Base-by-base conservation (phyloP, 2,329 filamentous ascomycete species). In the Leptographium wingfieldii region DNA sequence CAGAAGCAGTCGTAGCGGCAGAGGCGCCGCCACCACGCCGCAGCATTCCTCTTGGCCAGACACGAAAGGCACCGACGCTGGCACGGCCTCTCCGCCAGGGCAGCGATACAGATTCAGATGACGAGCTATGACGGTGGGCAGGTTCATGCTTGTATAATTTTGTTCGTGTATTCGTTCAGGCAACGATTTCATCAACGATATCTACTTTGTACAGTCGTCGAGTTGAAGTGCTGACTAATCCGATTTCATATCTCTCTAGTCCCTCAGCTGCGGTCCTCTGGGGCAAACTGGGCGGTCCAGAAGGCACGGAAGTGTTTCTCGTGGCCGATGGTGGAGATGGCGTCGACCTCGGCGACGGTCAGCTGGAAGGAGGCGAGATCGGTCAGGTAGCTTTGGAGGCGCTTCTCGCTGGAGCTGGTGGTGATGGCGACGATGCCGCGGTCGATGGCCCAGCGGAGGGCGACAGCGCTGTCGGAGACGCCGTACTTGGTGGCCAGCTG, bases 291-390 rank as follows among this genome's bases (percentile, higher is more conserved):
- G 19, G 77, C 64, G 2, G 63, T 72, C 81, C 82, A 87, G 68
- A 82, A 87, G 0, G 72, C 79, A 38, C 84, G 76, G 66, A 73
- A 83, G 69, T 87, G 81, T 72, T 84, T 85, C 73, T 82, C 68
- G 64, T 73, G 73, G 1, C 85, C 85, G 43, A 77, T 66, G 65
- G 79, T 74, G 0, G 75, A 68, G 62, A 88, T 82, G 58, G 79
- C 76, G 54, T 77, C 70, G 14, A 87, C 72, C 70, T 87, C 85
- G 59, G 77, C 74, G 0, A 77, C 73, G 12, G 81, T 83, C 63
- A 88, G 72, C 73, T 82, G 80, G 67, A 87, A 85, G 53, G 66
- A 72, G 52, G 73, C 75, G 63, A 80, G 62, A 63, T 76, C 76
- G n/a, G 70, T 67, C 61, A 82, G 64, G 66, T 81, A 85, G n/a